Evolutionary conservation across 106 monocot genomes (phyloP).

Genomic region (Phalaenopsis aphrodite): DNA sequence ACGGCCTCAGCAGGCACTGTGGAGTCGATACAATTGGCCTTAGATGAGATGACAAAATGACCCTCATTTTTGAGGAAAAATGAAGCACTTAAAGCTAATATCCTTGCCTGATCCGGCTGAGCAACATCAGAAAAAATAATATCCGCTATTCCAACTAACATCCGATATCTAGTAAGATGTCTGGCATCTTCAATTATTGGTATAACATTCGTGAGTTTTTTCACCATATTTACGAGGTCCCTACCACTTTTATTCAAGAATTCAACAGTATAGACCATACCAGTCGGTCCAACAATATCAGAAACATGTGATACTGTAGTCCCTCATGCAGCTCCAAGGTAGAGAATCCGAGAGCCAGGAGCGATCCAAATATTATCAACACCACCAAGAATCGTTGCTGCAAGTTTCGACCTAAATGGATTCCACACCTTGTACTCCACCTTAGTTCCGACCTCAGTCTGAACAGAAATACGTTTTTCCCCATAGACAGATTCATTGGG

Average conservation of each 20-base stretch:
- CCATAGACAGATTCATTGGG: conserved; percentile 82
- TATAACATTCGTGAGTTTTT: conserved; percentile 89
- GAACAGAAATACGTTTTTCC: conserved; percentile 88
- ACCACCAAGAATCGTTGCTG: conserved; percentile 86
- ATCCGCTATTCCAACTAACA: conserved; percentile 98
- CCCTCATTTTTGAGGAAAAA: conserved; percentile 87
- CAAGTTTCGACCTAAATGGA: conserved; percentile 90
- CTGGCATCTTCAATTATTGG: conserved; percentile 98
- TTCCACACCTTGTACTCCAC: conserved; percentile 93
- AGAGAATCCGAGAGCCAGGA: conserved; percentile 73
- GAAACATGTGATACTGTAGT: conserved; percentile 97
- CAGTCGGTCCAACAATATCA: conserved; percentile 93
- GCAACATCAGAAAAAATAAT: conserved; percentile 99
- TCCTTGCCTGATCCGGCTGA: conserved; percentile 96
- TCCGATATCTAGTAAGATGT: conserved; percentile 88
- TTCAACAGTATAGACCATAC: conserved; percentile 92
- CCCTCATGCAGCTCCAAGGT: conserved; percentile 94
- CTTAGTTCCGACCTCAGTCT: conserved; percentile 87
- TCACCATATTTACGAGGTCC: conserved; percentile 96
- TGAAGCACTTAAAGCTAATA: conserved; percentile 80
- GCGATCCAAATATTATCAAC: conserved; percentile 93
- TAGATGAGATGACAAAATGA: conserved; percentile 87
- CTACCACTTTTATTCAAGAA: conserved; percentile 95
- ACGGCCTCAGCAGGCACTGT: conserved; percentile 87
- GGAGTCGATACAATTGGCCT: conserved; percentile 97